Percentiles rank a stretch among this genome's conserved stretches.
These are phyloP conservation scores for Penicillium sp. DNA, from an alignment of 2,329 filamentous ascomycete genomes.

Conservation along the genomic window DNA sequence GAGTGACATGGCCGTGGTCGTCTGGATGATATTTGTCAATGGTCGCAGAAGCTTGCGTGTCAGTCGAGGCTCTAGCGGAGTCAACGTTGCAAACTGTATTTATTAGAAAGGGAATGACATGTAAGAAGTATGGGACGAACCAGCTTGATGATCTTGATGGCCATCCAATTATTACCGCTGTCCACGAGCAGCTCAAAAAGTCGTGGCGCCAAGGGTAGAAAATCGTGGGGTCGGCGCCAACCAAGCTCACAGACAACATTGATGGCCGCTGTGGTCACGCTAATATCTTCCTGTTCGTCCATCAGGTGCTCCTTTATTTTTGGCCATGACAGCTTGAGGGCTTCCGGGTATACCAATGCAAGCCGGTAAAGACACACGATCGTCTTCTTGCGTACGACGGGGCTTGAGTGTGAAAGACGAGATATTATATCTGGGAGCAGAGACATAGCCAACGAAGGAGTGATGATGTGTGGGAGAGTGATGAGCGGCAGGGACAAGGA, in stretches of 20 bases:
- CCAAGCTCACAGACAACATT: conserved; percentile 96
- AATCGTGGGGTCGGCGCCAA: conserved; percentile 90
- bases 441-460: conserved; percentile 85
- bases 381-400: conserved; percentile 89
- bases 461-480: conserved; percentile 92
- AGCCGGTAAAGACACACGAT: conserved; percentile 91
- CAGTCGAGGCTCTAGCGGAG: conserved; percentile 84
- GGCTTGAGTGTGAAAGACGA: conserved; percentile 78
- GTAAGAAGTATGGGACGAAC: conserved; percentile 48
- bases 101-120: conserved; percentile 23
- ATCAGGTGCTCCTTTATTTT: conserved; percentile 93
- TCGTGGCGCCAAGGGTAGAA: conserved; percentile 83
- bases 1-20: conserved; percentile 95
- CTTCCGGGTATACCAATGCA: conserved; percentile 94
- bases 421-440: conserved; percentile 83
- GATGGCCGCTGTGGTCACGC: conserved; percentile 91
- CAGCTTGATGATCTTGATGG: conserved; percentile 97
- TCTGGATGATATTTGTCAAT: conserved; percentile 87
- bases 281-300: conserved; percentile 85
- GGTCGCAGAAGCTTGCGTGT: conserved; percentile 89
- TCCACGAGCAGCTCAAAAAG: conserved; percentile 90
- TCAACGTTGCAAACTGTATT: conserved; percentile 82
- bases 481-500: conserved; percentile 82
- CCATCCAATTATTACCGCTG: conserved; percentile 98
- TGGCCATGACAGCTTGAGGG: conserved; percentile 87